Percentiles rank a stretch among this genome's conserved stretches.
Conservation (phyloP, 2,329 filamentous ascomycete species). For the Fusarium drepaniforme region DNA sequence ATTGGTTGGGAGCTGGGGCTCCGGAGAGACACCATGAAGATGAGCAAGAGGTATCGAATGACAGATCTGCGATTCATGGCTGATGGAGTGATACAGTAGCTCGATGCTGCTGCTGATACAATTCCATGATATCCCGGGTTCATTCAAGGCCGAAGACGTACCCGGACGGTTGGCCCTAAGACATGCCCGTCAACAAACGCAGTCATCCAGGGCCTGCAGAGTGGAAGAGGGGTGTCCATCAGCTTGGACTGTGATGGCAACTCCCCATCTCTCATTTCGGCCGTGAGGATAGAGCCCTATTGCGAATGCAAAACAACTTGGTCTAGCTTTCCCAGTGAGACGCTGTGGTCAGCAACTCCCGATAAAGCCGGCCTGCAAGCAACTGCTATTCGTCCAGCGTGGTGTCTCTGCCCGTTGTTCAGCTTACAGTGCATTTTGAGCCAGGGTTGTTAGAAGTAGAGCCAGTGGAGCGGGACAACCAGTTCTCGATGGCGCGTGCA, state of each 20-base stretch:
- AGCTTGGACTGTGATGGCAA: neutral
- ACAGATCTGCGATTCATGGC: neutral
- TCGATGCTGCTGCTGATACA: neutral
- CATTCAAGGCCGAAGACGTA: neutral
- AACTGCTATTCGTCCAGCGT: neutral
- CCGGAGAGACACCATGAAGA: neutral
- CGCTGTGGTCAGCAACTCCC: neutral
- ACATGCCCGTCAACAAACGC: fast-evolving
- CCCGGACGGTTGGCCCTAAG: neutral
- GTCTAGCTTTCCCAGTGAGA: neutral
- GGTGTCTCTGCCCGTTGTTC: neutral
- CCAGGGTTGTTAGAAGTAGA: neutral
- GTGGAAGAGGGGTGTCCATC: neutral
- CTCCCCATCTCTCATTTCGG: neutral
- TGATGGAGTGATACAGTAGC: neutral
- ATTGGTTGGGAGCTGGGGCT: neutral
- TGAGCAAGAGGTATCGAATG: fast-evolving
- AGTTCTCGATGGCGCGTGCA: neutral
- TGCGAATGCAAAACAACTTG: neutral
- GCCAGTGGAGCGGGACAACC: neutral
- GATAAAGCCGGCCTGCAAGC: neutral
- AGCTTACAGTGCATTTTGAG: neutral
- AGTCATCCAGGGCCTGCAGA: neutral
- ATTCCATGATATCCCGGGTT: neutral
- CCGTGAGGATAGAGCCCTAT: neutral